A percentile compares a stretch with the other conserved stretches of the same genome.
These are phyloP conservation scores for Naganishia randhawae DNA, from an alignment of 768 basidiomycete species.

Conservation along the genomic window DNA sequence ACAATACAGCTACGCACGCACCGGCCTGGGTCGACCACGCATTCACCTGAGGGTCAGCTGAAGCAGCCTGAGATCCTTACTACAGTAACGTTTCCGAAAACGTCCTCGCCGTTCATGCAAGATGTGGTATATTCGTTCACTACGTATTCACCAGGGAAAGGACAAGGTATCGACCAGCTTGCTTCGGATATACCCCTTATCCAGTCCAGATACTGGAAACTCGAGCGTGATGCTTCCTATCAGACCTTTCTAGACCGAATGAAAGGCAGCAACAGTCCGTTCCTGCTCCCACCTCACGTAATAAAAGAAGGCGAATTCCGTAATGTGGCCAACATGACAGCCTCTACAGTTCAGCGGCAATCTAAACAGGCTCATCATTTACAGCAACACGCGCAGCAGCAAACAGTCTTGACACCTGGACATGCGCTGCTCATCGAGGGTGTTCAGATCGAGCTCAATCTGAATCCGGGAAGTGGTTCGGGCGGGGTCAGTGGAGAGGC, in stretches of 20 bases:
- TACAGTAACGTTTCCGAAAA: neutral
- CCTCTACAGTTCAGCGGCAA: neutral
- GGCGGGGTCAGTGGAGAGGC: constrained; percentile 1
- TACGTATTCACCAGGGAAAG: neutral
- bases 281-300: constrained; percentile 1
- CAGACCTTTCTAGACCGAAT: constrained; percentile 11
- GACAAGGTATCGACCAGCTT: neutral
- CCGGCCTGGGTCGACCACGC: neutral
- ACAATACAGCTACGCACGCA: constrained; percentile 2
- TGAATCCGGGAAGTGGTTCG: constrained; percentile 7
- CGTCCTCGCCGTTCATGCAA: neutral
- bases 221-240: constrained; percentile 2
- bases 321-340: constrained; percentile 18
- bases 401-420: constrained; percentile 5
- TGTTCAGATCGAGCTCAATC: constrained; percentile 13
- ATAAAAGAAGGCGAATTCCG: constrained; percentile 15
- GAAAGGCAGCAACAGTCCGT: constrained; percentile 8
- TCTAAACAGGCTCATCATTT: neutral
- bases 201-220: constrained; percentile 9
- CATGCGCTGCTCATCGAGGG: constrained; percentile 14
- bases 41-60: neutral
- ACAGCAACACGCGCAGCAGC: neutral
- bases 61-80: constrained; percentile 17
- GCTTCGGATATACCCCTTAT: neutral
- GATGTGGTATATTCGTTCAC: constrained; percentile 21